Conservation (phyloP, 2,329 filamentous ascomycete species). For the Arthroderma sp. region DNA sequence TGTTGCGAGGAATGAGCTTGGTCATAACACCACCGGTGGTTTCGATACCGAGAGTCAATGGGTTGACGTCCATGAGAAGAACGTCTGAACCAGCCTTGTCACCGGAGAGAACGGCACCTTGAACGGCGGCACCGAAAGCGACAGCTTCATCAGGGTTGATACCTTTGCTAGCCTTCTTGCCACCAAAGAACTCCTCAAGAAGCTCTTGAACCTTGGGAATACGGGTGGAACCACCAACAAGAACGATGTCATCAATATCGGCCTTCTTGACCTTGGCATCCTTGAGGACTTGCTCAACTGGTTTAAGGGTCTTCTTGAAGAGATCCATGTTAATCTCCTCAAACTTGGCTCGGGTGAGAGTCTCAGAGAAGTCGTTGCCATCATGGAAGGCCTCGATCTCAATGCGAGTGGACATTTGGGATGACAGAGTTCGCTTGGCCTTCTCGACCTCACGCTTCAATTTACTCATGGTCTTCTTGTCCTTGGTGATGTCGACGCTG, state of each 20-base stretch:
- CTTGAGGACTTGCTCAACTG: conserved; percentile 96
- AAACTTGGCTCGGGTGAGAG: conserved; percentile 95
- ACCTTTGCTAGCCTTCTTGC: conserved; percentile 98
- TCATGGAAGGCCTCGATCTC: conserved; percentile 97
- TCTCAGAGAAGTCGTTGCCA: conserved; percentile 97
- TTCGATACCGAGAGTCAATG: conserved; percentile 90
- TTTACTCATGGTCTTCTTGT: conserved; percentile 97
- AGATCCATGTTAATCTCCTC: conserved; percentile 98
- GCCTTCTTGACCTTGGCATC: conserved; percentile 95
- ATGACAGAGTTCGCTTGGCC: conserved; percentile 95
- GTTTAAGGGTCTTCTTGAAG: conserved; percentile 99
- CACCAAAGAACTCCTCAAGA: conserved; percentile 86
- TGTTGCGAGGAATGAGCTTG: conserved; percentile 89
- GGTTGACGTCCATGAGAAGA: conserved; percentile 96
- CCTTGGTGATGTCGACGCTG: conserved; percentile 80
- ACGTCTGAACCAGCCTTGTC: conserved; percentile 68
- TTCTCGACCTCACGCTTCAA: conserved; percentile 99
- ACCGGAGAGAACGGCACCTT: conserved; percentile 87
- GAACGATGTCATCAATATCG: conserved; percentile 90
- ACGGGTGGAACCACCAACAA: conserved; percentile 97
- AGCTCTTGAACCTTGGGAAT: conserved; percentile 94
- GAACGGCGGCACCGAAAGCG: conserved; percentile 91
- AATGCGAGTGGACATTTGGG: conserved; percentile 82
- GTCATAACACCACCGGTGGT: conserved; percentile 97
- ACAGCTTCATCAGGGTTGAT: conserved; percentile 99